These are phyloP conservation scores for Nannochloropsis oceanica DNA, from an alignment of 108 stramenopile species.

Conservation along the genomic window DNA sequence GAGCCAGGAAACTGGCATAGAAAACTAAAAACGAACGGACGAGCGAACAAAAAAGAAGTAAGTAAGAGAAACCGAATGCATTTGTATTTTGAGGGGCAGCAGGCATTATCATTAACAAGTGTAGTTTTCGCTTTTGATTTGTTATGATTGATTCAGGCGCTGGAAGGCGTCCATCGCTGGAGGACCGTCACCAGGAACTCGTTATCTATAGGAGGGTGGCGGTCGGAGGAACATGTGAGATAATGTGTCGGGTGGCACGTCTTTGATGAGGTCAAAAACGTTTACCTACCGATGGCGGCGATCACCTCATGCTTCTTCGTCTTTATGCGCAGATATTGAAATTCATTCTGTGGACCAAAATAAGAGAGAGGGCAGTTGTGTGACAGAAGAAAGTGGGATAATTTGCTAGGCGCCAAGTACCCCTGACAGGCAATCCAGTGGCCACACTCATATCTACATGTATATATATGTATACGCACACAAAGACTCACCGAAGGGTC, in stretches of 20 bases:
- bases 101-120: too few species aligned
- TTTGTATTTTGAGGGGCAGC: too few species aligned
- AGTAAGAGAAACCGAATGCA: neutral
- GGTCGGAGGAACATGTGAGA: neutral
- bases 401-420: too few species aligned
- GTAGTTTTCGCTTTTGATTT: neutral
- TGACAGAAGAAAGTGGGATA: too few species aligned
- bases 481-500: neutral
- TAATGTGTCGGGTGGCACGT: neutral
- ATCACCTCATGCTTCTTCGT: neutral
- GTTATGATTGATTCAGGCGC: neutral
- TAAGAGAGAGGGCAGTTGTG: neutral
- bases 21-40: neutral
- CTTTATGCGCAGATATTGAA: neutral
- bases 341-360: neutral
- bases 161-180: neutral
- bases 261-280: neutral
- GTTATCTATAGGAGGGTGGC: neutral
- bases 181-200: neutral
- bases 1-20: too few species aligned
- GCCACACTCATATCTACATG: too few species aligned
- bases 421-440: too few species aligned
- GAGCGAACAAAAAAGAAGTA: neutral
- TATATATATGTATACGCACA: neutral
- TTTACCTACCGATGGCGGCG: neutral